phyloP scores from a whole-genome alignment of 257 asterid species.

The Ilex asprella region DNA sequence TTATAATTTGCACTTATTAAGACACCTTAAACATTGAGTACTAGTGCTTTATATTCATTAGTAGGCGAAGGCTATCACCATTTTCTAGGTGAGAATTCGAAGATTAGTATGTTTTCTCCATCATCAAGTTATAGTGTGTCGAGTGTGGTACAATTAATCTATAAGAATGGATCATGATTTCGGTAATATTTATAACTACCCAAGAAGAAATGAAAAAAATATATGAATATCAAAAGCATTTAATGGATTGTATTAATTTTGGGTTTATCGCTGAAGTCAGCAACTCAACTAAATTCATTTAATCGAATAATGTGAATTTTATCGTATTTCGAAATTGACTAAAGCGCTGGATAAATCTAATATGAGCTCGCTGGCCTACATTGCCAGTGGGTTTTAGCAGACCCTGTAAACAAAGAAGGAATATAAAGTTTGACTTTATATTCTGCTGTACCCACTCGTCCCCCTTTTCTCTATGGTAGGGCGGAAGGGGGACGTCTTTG shows the following conservation, averaged over 20 bases:
- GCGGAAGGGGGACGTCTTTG: slow-evolving; percentile 1
- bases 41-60: background rate
- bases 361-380: background rate
- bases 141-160: background rate
- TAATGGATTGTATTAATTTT: background rate
- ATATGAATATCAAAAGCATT: background rate
- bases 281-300: background rate
- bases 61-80: background rate
- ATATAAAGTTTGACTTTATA: background rate
- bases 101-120: background rate
- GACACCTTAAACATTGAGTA: background rate
- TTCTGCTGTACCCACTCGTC: background rate
- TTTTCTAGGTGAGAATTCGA: background rate
- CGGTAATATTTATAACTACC: background rate
- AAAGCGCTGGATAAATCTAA: background rate
- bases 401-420: background rate
- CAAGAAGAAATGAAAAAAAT: background rate
- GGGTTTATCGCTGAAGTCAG: background rate
- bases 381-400: background rate
- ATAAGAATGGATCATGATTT: background rate
- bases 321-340: background rate
- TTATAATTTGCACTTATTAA: background rate
- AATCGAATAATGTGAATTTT: background rate
- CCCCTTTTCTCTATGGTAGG: background rate
- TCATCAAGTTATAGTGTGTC: background rate